These are phyloP conservation scores for Verbascum thapsus DNA, from an alignment of 257 asterid genomes.

Conservation along the genomic window DNA sequence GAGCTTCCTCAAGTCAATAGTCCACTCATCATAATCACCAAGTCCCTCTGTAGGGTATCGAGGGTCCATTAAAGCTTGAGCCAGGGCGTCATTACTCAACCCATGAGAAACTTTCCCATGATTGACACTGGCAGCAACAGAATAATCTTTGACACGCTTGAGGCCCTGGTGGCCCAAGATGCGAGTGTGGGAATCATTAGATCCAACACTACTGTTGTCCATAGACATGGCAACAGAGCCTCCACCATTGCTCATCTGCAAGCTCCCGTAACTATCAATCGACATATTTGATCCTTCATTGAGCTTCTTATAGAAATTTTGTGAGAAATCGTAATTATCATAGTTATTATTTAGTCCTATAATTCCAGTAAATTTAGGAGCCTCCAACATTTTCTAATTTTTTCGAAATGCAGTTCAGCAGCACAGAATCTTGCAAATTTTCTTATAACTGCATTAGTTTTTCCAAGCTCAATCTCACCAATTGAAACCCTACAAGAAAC, in stretches of 20 bases:
- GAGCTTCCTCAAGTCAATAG: constrained; percentile 62
- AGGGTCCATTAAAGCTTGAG: constrained; percentile 59
- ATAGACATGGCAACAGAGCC: constrained; percentile 76
- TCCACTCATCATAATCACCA: constrained; percentile 60
- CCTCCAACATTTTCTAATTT: constrained; percentile 56
- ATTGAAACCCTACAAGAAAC: constrained; percentile 30
- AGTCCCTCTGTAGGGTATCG: constrained; percentile 59
- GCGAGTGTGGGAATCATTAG: constrained; percentile 68
- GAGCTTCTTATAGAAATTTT: constrained; percentile 67
- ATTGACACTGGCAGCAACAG: constrained; percentile 63
- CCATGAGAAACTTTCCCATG: constrained; percentile 62
- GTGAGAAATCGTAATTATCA: constrained; percentile 59
- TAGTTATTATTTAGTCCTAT: constrained; percentile 53
- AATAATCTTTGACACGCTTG: constrained; percentile 57
- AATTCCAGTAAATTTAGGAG: constrained; percentile 61
- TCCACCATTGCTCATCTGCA: constrained; percentile 71
- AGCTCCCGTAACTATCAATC: constrained; percentile 67
- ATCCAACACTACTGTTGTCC: constrained; percentile 78
- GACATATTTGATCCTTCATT: constrained; percentile 76
- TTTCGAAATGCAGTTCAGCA: neutral
- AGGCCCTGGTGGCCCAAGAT: constrained; percentile 71
- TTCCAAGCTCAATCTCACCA: constrained; percentile 29
- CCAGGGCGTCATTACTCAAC: constrained; percentile 64
- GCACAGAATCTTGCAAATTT: constrained; percentile 21
- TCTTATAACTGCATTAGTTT: constrained; percentile 38